Percentiles rank a stretch among this genome's conserved stretches.
Evolutionary conservation across 768 basidiomycete species (phyloP).

Genomic region (Kwoniella dendrophila): DNA sequence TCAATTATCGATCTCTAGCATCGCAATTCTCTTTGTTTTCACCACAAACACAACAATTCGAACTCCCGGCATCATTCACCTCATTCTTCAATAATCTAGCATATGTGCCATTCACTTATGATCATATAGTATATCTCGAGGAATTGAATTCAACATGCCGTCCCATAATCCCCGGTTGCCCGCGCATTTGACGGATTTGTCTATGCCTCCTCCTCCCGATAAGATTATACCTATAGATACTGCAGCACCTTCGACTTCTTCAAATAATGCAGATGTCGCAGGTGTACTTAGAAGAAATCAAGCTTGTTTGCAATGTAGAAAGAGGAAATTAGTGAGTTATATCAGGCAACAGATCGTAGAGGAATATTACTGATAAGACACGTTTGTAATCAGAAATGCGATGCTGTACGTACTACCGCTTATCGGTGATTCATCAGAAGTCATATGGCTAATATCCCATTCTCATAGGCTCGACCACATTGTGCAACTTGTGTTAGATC

Average conservation of each 20-base stretch:
- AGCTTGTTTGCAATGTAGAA: constrained; percentile 47
- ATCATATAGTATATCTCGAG: too few relatives aligned
- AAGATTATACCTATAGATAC: constrained; percentile 22
- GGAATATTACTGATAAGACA: not conserved
- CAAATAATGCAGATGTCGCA: constrained; percentile 30
- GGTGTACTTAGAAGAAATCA: constrained; percentile 48
- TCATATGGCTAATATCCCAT: not conserved
- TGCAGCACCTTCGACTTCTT: constrained; percentile 1
- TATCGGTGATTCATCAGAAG: not conserved
- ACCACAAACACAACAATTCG: too few relatives aligned
- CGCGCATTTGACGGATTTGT: constrained; percentile 3
- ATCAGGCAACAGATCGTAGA: not conserved
- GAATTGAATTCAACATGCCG: constrained; percentile 9
- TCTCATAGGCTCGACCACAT: constrained; percentile 37
- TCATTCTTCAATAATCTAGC: not conserved
- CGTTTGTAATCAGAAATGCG: constrained; percentile 43
- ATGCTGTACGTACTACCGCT: constrained; percentile 35
- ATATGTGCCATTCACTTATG: too few relatives aligned
- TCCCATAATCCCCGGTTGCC: constrained; percentile 3
- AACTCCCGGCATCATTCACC: not conserved
- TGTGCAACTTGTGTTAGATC: constrained; percentile 49
- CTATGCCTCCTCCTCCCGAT: constrained; percentile 12
- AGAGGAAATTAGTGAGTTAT: constrained; percentile 44
- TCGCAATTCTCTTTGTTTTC: too few relatives aligned
- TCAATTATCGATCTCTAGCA: too few relatives aligned